Percentiles rank a stretch among this genome's conserved stretches.
Conservation (phyloP, 306 rosid species). For the Quercus variabilis region DNA sequence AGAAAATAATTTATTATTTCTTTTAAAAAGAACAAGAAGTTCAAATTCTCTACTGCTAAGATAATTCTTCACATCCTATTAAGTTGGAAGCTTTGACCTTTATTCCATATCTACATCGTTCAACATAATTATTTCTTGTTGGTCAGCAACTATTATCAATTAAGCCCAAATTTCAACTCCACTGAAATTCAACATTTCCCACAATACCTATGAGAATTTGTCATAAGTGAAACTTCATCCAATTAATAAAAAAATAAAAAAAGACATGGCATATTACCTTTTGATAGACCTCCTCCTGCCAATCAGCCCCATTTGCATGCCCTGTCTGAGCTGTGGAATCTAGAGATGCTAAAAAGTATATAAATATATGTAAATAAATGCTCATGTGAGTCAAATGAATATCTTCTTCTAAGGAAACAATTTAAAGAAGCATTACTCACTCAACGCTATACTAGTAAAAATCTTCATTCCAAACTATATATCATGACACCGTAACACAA, state of each 20-base stretch:
- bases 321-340: slow-evolving; percentile 74
- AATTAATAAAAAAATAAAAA: neutral
- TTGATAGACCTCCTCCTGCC: slow-evolving; percentile 85
- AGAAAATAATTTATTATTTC: neutral
- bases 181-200: neutral
- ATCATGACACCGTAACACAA: neutral
- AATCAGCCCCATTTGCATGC: slow-evolving; percentile 67
- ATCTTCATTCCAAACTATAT: neutral
- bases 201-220: neutral
- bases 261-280: slow-evolving; percentile 46
- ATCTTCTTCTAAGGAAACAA: neutral
- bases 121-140: neutral
- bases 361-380: slow-evolving; percentile 1
- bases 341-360: slow-evolving; percentile 54
- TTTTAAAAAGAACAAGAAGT: neutral
- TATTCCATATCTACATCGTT: neutral
- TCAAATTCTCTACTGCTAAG: neutral
- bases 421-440: neutral
- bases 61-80: neutral
- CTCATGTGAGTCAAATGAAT: neutral
- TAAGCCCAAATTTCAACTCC: neutral
- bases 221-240: neutral
- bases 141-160: neutral
- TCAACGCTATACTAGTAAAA: neutral
- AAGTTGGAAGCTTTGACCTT: neutral